phyloP scores from a whole-genome alignment of 169 alveolate genomes.

The Cyclospora cayetanensis region DNA sequence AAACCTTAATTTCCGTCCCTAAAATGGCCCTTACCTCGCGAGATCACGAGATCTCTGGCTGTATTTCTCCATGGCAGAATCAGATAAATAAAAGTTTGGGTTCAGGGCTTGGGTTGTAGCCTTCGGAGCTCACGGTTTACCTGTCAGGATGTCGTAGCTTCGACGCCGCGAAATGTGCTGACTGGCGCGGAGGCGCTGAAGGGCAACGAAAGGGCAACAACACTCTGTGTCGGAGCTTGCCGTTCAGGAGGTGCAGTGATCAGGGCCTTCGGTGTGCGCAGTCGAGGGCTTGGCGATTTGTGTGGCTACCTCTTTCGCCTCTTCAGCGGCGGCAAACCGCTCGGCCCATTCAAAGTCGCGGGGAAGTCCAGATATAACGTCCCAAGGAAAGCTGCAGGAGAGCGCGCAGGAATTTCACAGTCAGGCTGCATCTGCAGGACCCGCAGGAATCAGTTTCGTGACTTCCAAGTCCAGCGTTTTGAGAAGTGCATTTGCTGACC shows the following conservation, averaged over 20 bases:
- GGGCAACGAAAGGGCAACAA: not conserved
- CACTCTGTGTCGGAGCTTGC: no score
- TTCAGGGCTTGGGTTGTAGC: conserved; percentile 18
- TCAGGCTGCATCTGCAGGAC: no score
- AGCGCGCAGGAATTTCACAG: no score
- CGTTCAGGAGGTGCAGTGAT: no score
- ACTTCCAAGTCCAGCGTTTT: no score
- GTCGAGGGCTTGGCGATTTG: conserved; percentile 10
- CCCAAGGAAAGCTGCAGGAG: conserved; percentile 10
- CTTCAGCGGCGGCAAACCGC: not conserved
- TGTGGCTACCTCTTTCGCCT: not conserved
- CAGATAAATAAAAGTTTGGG: no score
- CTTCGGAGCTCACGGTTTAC: not conserved
- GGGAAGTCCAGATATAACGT: not conserved
- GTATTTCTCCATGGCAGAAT: no score
- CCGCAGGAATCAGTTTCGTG: no score
- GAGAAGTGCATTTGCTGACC: no score
- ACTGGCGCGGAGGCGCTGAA: not conserved
- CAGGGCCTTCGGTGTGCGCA: no score
- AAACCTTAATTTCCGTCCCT: not conserved
- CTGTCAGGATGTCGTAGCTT: conserved; percentile 10
- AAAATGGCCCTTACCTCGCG: no score
- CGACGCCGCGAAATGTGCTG: not conserved
- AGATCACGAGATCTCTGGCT: no score
- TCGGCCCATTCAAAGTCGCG: not conserved